Percentiles rank a stretch among this genome's conserved stretches.
These are phyloP conservation scores for Rhodotorula sp. DNA, from an alignment of 1,284 basidiomycete genomes.

Conservation along the genomic window DNA sequence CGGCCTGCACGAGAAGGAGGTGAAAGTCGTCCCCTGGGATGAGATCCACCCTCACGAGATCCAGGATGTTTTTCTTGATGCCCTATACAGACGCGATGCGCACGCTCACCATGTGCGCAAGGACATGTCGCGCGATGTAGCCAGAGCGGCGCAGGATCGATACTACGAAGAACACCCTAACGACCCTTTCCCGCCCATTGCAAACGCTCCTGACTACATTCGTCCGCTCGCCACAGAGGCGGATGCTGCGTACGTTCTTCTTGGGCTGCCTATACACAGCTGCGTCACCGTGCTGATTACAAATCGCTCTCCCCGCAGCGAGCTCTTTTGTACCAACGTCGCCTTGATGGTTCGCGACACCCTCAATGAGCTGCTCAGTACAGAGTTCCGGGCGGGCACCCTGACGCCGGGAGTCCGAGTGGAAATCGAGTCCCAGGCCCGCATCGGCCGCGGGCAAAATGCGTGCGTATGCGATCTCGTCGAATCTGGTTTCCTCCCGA, in stretches of 20 bases:
- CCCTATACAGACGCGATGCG: neutral
- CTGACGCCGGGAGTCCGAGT: neutral
- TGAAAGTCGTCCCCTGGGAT: neutral
- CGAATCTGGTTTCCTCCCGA: neutral
- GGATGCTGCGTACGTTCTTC: neutral
- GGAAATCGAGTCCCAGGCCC: neutral
- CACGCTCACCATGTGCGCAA: neutral
- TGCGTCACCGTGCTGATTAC: too few species aligned
- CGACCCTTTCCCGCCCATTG: too few species aligned
- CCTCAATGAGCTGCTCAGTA: neutral
- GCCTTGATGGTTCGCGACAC: neutral
- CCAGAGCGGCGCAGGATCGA: too few species aligned
- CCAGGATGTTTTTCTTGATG: neutral
- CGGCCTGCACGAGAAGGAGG: neutral
- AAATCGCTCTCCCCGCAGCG: neutral
- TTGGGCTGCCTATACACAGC: neutral
- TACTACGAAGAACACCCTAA: neutral
- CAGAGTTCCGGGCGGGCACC: neutral
- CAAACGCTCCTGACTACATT: too few species aligned
- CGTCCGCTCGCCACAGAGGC: slow-evolving; percentile 1
- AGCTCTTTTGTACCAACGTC: slow-evolving; percentile 1
- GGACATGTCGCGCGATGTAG: neutral
- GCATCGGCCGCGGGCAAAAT: neutral
- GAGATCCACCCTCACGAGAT: neutral
- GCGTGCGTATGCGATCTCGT: neutral